phyloP scores from a whole-genome alignment of 2,329 filamentous ascomycete species.

The Emericellopsis cladophorae region DNA sequence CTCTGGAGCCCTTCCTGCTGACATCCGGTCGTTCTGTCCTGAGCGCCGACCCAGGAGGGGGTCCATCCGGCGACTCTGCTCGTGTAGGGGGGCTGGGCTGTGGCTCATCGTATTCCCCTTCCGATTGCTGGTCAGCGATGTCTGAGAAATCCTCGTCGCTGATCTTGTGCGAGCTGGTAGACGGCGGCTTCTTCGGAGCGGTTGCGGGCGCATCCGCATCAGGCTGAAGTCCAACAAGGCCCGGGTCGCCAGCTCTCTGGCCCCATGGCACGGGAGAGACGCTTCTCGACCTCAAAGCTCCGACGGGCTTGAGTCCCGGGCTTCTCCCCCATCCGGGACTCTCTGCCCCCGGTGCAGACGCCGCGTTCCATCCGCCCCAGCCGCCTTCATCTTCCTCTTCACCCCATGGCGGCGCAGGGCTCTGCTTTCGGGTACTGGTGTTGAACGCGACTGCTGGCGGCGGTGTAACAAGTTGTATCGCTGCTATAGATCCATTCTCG shows the following conservation, averaged over 20 bases:
- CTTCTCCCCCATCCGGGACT: constrained; percentile 19
- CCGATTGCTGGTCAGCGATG: neutral
- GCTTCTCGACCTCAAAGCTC: too few relatives aligned
- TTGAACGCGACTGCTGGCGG: constrained; percentile 3
- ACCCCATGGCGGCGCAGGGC: neutral
- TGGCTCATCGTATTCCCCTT: neutral
- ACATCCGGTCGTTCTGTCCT: constrained; percentile 2
- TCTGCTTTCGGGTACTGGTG: neutral
- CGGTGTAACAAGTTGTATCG: constrained; percentile 18
- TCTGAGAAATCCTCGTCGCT: neutral
- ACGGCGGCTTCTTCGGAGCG: neutral
- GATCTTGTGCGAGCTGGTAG: neutral
- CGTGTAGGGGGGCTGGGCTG: neutral
- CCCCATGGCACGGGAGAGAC: constrained; percentile 5
- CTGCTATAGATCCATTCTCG: constrained; percentile 15
- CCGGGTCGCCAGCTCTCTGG: constrained; percentile 13
- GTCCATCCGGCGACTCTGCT: neutral
- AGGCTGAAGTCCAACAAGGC: constrained; percentile 11
- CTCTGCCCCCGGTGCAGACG: constrained; percentile 6
- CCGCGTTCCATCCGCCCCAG: constrained; percentile 24
- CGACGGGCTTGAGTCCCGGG: constrained; percentile 13
- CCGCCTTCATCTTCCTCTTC: constrained; percentile 15
- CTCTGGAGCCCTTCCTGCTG: constrained; percentile 25
- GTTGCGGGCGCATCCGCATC: neutral
- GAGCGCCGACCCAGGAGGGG: neutral